A percentile compares a stretch with the other conserved stretches of the same genome.
Evolutionary conservation across 768 basidiomycete species (phyloP).

Genomic region (Termitomyces sp.): DNA sequence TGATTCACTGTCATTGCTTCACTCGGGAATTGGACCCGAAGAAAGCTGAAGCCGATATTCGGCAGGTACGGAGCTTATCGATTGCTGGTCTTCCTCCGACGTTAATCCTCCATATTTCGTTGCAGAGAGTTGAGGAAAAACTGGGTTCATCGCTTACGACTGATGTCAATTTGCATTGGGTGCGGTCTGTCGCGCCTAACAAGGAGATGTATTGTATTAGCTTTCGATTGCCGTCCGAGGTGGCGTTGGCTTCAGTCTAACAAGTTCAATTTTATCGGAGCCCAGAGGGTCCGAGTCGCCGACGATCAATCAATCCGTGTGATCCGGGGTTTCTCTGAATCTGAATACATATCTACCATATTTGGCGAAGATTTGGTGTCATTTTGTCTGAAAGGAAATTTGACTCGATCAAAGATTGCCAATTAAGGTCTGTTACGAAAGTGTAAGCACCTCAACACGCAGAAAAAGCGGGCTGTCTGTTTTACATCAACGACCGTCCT

Average conservation of each 20-base stretch:
- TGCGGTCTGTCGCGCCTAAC: slow-evolving; percentile 90
- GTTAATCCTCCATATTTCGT: slow-evolving; percentile 10
- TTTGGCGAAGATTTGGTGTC: slow-evolving; percentile 3
- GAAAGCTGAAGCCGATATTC: slow-evolving; percentile 72
- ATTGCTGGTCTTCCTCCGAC: slow-evolving; percentile 3
- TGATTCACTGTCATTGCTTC: slow-evolving; percentile 96
- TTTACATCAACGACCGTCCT: neutral
- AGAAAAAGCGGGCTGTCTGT: slow-evolving; percentile 6
- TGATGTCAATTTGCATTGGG: slow-evolving; percentile 58
- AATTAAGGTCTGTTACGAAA: slow-evolving; percentile 9
- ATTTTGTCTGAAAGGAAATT: slow-evolving; percentile 6
- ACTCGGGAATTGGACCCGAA: slow-evolving; percentile 73
- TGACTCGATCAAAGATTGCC: slow-evolving; percentile 10
- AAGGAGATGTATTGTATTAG: slow-evolving; percentile 98
- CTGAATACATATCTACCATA: neutral
- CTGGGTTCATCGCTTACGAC: slow-evolving; percentile 50
- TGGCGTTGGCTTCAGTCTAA: slow-evolving; percentile 20
- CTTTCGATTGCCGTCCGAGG: slow-evolving; percentile 49
- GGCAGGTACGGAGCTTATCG: slow-evolving; percentile 48
- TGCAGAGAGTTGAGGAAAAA: slow-evolving; percentile 65
- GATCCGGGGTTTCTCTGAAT: neutral
- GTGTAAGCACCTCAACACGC: slow-evolving; percentile 24
- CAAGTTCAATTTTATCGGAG: neutral
- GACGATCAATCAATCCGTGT: slow-evolving; percentile 2
- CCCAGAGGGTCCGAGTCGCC: neutral